Evolutionary conservation across 345 rosid species (phyloP).

Genomic region (Mercurialis annua): DNA sequence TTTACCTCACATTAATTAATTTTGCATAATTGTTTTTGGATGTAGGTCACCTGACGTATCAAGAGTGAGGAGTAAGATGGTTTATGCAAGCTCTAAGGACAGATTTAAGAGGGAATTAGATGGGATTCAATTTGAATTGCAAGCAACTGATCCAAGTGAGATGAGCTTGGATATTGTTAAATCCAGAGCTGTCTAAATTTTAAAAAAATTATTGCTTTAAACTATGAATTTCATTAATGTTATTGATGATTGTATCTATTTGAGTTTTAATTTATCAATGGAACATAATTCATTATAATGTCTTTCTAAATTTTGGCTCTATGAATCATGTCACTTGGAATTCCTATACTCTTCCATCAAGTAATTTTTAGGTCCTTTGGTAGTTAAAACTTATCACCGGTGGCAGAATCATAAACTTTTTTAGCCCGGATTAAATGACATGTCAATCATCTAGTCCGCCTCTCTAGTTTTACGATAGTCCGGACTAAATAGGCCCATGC

Average conservation of each 20-base stretch:
- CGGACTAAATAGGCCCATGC: no score
- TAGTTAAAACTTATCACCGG: no score
- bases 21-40: not conserved
- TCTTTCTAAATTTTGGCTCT: no score
- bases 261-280: not conserved
- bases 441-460: no score
- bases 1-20: not conserved
- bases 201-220: not conserved
- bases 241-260: not conserved
- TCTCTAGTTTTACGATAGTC: no score
- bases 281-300: not conserved
- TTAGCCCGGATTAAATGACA: no score
- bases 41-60: conserved; percentile 82
- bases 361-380: no score
- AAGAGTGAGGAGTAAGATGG: conserved; percentile 85
- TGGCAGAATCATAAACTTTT: no score
- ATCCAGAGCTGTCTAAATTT: conserved; percentile 60
- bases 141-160: conserved; percentile 97
- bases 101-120: conserved; percentile 95
- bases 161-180: conserved; percentile 90
- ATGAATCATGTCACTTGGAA: no score
- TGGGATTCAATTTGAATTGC: conserved; percentile 90
- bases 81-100: conserved; percentile 92
- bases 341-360: no score
- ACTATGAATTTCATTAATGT: not conserved